phyloP scores from a whole-genome alignment of 192 early-diverging fungal genomes.

The Podochytrium sp. region DNA sequence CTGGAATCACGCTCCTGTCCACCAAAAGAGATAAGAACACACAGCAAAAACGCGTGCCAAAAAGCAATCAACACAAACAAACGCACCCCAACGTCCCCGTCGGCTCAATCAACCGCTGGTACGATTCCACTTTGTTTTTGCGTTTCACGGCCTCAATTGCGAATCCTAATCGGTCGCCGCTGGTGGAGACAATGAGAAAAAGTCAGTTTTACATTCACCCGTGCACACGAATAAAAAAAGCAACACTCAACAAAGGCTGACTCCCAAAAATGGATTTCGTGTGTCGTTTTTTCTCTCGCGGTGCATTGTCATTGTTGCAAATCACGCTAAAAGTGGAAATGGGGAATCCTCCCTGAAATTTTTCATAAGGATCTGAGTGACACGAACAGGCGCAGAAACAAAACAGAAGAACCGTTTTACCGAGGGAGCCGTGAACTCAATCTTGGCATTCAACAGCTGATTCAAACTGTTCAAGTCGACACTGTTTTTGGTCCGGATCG shows the following conservation, averaged over 20 bases:
- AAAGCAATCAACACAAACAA: neutral
- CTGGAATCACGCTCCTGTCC: constrained; percentile 33
- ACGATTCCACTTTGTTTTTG: constrained; percentile 41
- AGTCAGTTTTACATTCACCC: neutral
- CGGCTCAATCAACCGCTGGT: constrained; percentile 17
- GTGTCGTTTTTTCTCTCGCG: constrained; percentile 28
- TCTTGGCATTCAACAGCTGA: constrained; percentile 13
- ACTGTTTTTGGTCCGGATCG: constrained; percentile 2
- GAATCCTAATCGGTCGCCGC: constrained; percentile 35
- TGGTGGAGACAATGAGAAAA: neutral
- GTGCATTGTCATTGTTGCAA: constrained; percentile 31
- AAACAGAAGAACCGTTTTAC: neutral
- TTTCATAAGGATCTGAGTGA: neutral
- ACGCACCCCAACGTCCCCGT: constrained; percentile 17
- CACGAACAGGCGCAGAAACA: neutral
- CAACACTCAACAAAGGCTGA: constrained; percentile 38
- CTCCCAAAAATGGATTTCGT: constrained; percentile 35
- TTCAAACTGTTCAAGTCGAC: neutral
- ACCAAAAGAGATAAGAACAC: neutral
- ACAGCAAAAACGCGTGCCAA: neutral
- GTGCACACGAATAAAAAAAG: neutral
- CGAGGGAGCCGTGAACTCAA: neutral
- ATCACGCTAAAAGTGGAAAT: constrained; percentile 47
- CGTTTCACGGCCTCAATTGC: constrained; percentile 28
- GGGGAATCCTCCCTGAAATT: constrained; percentile 25